Evolutionary conservation across 768 basidiomycete species (phyloP).

Genomic region (Auricularia cornea): DNA sequence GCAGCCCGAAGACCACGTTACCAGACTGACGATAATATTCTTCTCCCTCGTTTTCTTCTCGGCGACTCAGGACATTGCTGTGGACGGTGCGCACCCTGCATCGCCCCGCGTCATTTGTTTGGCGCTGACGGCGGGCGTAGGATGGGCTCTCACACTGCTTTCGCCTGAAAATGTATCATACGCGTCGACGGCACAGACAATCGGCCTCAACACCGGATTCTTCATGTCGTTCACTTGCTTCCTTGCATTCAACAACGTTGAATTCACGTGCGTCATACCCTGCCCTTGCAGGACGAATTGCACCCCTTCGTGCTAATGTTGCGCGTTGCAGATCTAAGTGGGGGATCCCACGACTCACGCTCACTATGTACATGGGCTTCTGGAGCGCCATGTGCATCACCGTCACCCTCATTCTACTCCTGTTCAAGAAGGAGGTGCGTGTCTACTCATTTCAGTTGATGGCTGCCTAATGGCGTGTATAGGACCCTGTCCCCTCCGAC

Average conservation of each 20-base stretch:
- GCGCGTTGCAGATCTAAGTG: constrained; percentile 47
- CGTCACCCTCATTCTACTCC: constrained; percentile 81
- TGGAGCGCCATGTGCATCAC: constrained; percentile 73
- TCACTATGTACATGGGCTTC: constrained; percentile 77
- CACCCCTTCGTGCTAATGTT: no score
- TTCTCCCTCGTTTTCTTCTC: constrained; percentile 88
- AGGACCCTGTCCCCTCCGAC: constrained; percentile 69
- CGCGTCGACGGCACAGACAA: constrained; percentile 96
- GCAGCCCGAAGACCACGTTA: constrained; percentile 76
- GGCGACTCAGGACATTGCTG: constrained; percentile 67
- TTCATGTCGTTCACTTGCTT: constrained; percentile 97
- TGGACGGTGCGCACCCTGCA: constrained; percentile 14
- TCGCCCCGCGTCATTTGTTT: constrained; percentile 33
- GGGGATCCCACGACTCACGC: constrained; percentile 63
- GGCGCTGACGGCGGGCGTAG: constrained; percentile 27
- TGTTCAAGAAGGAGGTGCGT: constrained; percentile 83
- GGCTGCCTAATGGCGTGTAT: neutral
- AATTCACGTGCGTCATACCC: constrained; percentile 64
- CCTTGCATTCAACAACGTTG: constrained; percentile 89
- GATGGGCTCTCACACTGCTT: constrained; percentile 75
- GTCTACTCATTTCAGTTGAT: neutral
- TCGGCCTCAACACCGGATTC: constrained; percentile 92
- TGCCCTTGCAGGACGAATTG: no score
- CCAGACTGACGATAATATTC: constrained; percentile 73
- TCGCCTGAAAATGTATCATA: constrained; percentile 93